Base-by-base conservation (phyloP, 352 stramenopile genomes). In the Pythium plurisporium region DNA sequence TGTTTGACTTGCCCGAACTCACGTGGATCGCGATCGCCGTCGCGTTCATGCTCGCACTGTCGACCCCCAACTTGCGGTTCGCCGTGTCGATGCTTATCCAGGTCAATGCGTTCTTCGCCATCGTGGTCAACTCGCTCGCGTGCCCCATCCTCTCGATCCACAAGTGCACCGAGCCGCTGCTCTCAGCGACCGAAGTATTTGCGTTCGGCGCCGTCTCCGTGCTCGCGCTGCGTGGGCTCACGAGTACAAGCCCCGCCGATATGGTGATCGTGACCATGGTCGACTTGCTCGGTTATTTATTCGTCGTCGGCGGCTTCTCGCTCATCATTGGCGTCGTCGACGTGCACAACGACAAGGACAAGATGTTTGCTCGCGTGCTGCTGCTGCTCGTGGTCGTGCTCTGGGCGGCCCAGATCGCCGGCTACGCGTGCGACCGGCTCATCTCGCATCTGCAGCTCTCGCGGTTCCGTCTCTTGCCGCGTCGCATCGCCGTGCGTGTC, bases 61-160 rank as follows among this genome's bases (percentile, higher is more conserved):
- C 74, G 36, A 74, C 78, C 29, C 82, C 79, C 5, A 89, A 89
- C 51, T 79, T 76, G 75, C 74, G 71, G 29, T 89, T 82, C 67
- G 78, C 79, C 10, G 56, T 82, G 30, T 83, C 87, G 22, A 82
- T 79, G 42, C 59, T 91, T 11, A 61, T 87, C 20, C 69, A 89
- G 58, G 27, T 59, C 15, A 89, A 87, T 55, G 55, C 60, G 17
- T 74, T 89, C 19, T 89, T 89, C 43, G 86, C 74, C 19, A 56
- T 91, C 19, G 54, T 86, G 30, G 79, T 87, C 57, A 92, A 92
- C 65, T 80, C 79, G 54, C 80, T 87, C 38, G 38, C 38, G 27
- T 67, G 57, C 49, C 57, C 57, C 8, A 45, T 65, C 27, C 33
- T 65, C 20, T 52, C 47, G 3, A 41, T 55, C 31, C 42, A 48